phyloP scores from a whole-genome alignment of 768 basidiomycete genomes.

The Cytidiella melzeri region DNA sequence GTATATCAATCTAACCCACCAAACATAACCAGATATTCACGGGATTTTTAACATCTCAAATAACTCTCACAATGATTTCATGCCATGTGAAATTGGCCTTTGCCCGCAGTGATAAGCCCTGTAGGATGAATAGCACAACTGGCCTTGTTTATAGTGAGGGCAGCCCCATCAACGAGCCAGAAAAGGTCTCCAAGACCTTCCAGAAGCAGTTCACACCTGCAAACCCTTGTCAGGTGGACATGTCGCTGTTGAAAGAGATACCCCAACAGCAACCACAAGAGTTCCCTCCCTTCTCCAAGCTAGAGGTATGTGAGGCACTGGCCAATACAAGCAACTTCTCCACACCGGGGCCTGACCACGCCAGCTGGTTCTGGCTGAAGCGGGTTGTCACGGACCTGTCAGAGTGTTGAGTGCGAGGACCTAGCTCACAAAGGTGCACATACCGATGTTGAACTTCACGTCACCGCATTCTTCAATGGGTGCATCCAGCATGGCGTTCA shows the following conservation, averaged over 20 bases:
- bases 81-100: no score
- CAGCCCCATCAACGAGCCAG: neutral
- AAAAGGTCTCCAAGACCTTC: slow-evolving; percentile 5
- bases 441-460: neutral
- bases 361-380: no score
- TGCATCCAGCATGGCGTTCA: slow-evolving; percentile 8
- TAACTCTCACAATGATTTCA: no score
- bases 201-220: no score
- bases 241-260: slow-evolving; percentile 6
- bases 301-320: slow-evolving; percentile 10
- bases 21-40: no score
- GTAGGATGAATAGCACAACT: neutral
- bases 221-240: neutral
- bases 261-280: no score
- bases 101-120: no score
- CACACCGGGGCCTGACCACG: slow-evolving; percentile 12
- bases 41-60: no score
- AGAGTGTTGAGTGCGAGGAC: neutral
- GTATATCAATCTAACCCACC: no score
- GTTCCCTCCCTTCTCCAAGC: no score
- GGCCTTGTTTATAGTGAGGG: slow-evolving; percentile 1
- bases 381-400: neutral
- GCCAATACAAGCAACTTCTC: slow-evolving; percentile 8
- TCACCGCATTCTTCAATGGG: slow-evolving; percentile 8
- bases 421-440: neutral